Conservation (phyloP, 805 yeast species). For the Priceomyces carsonii region DNA sequence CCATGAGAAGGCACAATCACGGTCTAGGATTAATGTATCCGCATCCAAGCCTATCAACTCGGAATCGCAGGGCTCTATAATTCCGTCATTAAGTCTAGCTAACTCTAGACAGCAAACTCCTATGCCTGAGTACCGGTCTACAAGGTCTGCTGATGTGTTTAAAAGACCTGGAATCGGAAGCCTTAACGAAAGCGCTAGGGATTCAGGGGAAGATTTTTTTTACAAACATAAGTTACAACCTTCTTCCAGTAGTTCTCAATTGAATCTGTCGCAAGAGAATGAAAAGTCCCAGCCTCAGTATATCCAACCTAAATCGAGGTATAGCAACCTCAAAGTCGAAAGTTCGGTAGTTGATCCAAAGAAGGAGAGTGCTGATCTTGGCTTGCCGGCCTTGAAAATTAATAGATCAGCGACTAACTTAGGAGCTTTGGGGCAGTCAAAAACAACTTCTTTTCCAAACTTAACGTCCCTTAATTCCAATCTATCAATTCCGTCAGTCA, state of each 20-base stretch:
- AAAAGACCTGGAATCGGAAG: constrained; percentile 1
- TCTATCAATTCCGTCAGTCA: constrained; percentile 7
- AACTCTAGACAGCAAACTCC: constrained; percentile 24
- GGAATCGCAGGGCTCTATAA: constrained; percentile 23
- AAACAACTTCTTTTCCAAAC: constrained; percentile 14
- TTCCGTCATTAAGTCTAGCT: constrained; percentile 41
- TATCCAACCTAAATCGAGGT: constrained; percentile 48
- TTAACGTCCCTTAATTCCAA: constrained; percentile 9
- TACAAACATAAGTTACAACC: constrained; percentile 19
- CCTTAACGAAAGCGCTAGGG: constrained; percentile 9
- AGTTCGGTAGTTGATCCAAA: constrained; percentile 39
- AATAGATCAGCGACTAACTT: constrained; percentile 31
- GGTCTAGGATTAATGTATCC: not conserved
- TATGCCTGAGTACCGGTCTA: constrained; percentile 14
- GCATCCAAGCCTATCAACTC: constrained; percentile 9
- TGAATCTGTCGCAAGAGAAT: constrained; percentile 17
- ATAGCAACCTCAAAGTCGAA: constrained; percentile 22
- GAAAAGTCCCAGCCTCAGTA: constrained; percentile 33
- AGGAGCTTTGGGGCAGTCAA: constrained; percentile 11
- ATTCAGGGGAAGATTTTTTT: constrained; percentile 57
- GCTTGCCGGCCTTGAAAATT: constrained; percentile 36
- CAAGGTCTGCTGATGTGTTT: constrained; percentile 1
- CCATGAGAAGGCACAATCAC: constrained; percentile 7
- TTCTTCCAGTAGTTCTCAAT: constrained; percentile 2
- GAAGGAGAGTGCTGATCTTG: constrained; percentile 27